Evolutionary conservation across 768 basidiomycete genomes (phyloP).

Genomic region (Suillus brevipes): DNA sequence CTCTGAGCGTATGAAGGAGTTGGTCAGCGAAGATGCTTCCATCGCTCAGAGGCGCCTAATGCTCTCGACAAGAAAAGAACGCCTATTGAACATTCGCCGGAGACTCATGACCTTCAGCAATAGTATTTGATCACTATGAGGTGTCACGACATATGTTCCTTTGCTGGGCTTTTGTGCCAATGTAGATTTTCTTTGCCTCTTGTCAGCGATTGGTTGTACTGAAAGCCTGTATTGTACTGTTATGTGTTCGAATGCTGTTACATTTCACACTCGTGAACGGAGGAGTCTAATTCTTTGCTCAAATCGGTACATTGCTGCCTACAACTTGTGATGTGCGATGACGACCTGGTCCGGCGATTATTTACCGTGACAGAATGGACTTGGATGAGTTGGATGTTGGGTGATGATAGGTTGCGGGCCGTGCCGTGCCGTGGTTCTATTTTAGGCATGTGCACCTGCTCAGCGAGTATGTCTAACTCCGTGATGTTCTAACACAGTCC

Average conservation of each 20-base stretch:
- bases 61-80: constrained; percentile 32
- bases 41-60: constrained; percentile 36
- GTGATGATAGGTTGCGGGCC: no score
- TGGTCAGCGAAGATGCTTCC: constrained; percentile 47
- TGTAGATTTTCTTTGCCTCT: not conserved
- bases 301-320: no score
- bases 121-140: not conserved
- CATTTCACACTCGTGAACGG: not conserved
- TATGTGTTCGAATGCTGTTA: not conserved
- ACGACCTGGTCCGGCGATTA: no score
- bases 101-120: constrained; percentile 33
- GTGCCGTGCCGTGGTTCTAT: no score
- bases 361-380: no score
- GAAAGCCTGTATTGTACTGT: not conserved
- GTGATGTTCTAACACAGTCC: no score
- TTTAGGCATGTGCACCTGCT: no score
- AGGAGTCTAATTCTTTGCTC: no score
- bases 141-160: not conserved
- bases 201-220: not conserved
- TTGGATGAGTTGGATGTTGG: no score
- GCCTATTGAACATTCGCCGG: constrained; percentile 41
- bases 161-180: not conserved
- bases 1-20: constrained; percentile 36
- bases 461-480: no score
- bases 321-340: no score